Percentiles rank a stretch among this genome's conserved stretches.
These are phyloP conservation scores for Mycena olivaceomarginata DNA, from an alignment of 768 basidiomycete species.

Conservation along the genomic window DNA sequence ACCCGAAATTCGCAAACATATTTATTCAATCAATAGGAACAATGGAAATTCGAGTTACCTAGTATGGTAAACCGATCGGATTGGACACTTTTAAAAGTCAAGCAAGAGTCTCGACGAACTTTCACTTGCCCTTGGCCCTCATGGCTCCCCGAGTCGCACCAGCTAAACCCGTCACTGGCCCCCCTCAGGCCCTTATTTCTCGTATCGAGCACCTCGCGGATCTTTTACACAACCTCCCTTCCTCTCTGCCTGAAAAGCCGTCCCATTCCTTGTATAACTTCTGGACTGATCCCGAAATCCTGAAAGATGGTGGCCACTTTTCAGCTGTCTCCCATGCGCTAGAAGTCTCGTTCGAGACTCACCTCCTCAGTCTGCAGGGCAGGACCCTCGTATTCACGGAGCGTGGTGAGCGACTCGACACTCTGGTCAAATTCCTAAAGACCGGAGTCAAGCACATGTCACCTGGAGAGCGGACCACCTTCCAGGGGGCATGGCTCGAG, in stretches of 20 bases:
- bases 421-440: neutral
- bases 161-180: too few relatives aligned
- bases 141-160: too few relatives aligned
- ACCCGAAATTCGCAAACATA: too few relatives aligned
- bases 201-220: neutral
- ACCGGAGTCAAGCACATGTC: slow-evolving; percentile 10
- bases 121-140: too few relatives aligned
- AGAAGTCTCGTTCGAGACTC: slow-evolving; percentile 11
- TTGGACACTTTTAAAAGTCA: too few relatives aligned
- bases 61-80: too few relatives aligned
- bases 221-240: neutral
- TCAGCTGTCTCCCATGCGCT: neutral
- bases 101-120: too few relatives aligned
- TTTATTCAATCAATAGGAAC: too few relatives aligned
- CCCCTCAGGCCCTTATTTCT: neutral
- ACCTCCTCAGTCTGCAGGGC: neutral
- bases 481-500: slow-evolving; percentile 25
- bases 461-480: neutral
- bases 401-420: neutral
- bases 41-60: too few relatives aligned
- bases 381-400: neutral
- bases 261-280: neutral
- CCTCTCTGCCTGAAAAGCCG: neutral
- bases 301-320: neutral
- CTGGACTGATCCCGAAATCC: neutral